phyloP scores from a whole-genome alignment of 228 moss, liverwort and hornwort species.

The Sphagnum magellanicum region DNA sequence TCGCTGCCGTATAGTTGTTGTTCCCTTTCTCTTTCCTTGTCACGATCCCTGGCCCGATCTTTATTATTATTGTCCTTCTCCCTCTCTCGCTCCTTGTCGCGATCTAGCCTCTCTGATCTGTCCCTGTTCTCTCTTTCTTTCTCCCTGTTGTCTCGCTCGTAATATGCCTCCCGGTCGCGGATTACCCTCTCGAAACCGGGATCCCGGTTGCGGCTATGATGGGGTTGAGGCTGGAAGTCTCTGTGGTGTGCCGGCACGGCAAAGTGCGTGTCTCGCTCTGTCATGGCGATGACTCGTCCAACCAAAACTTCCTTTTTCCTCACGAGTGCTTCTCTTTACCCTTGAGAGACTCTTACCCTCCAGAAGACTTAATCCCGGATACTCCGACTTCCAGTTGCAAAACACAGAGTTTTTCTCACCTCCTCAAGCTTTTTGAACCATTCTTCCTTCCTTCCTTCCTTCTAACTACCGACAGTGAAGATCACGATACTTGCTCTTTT shows the following conservation, averaged over 20 bases:
- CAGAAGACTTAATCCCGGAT: too few relatives aligned
- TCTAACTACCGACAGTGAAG: too few relatives aligned
- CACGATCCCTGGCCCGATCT: conserved; percentile 76
- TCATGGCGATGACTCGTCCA: conserved; percentile 26
- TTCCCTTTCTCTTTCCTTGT: conserved; percentile 47
- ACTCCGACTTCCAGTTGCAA: too few relatives aligned
- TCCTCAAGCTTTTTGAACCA: too few relatives aligned
- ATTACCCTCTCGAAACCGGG: conserved; percentile 40
- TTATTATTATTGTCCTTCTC: conserved; percentile 47
- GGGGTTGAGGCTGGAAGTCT: conserved; percentile 34
- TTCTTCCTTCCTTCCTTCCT: too few relatives aligned
- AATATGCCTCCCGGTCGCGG: conserved; percentile 49
- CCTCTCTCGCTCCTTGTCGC: conserved; percentile 82
- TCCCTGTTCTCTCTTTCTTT: conserved; percentile 54
- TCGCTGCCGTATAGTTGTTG: conserved; percentile 24
- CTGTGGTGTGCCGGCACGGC: conserved; percentile 70
- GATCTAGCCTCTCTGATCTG: conserved; percentile 50
- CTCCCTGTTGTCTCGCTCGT: conserved; percentile 46
- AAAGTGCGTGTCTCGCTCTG: conserved; percentile 76
- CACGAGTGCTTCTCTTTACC: too few relatives aligned
- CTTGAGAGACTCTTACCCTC: too few relatives aligned
- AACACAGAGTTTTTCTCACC: too few relatives aligned
- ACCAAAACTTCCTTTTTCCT: too few relatives aligned
- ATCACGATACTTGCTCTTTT: too few relatives aligned
- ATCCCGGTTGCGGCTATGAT: conserved; percentile 51